Base-by-base conservation (phyloP, 768 basidiomycete species). In the Lactarius sp. region DNA sequence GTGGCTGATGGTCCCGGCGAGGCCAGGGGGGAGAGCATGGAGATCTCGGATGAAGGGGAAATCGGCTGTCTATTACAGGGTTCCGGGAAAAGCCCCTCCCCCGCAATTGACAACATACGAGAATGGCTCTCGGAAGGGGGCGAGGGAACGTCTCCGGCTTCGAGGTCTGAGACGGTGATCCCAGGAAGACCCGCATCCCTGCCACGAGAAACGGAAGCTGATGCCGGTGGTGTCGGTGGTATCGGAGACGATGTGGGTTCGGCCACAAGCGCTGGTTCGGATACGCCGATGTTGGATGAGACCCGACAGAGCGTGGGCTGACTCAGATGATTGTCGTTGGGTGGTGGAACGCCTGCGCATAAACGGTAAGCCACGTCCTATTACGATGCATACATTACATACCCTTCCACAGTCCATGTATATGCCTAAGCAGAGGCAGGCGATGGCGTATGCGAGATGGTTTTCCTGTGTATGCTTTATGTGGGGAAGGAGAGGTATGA, bases 361-460 rank as follows among this genome's bases (percentile, higher is more conserved):
- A 18, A 18, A 39, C n/a, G 12, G 42, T 18, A 36, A 37, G 44
- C 27, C 14, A 52, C 6, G n/a, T 36, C 14, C 18, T n/a, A 33
- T 27, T 57, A 18, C 27, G n/a, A 44, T 33, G 14, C 6, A 33
- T 18, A 41, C 3, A 22, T 27, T 14, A 3, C 36, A 22, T 64
- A 59, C 62, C 62, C 20, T 59, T 64, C 62, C 57, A 59, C 10
- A 64, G 16, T 13, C 44, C 52, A 22, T 54, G 52, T 33, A 64
- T 41, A 47, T 52, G 39, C 34, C 16, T 56, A 6, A 60, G 33
- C 14, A 54, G 31, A 6, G 36, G 44, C n/a, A 47, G 20, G 34
- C 41, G 63, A 44, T 33, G 52, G 22, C 22, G 42, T 14, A 37
- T 31, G 16, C 8, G 9, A 6, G 20, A 33, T 1, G 12, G 8